A percentile compares a stretch with the other conserved stretches of the same genome.
phyloP scores from a whole-genome alignment of 2,329 filamentous ascomycete genomes.

The Pseudocercospora crystallina region DNA sequence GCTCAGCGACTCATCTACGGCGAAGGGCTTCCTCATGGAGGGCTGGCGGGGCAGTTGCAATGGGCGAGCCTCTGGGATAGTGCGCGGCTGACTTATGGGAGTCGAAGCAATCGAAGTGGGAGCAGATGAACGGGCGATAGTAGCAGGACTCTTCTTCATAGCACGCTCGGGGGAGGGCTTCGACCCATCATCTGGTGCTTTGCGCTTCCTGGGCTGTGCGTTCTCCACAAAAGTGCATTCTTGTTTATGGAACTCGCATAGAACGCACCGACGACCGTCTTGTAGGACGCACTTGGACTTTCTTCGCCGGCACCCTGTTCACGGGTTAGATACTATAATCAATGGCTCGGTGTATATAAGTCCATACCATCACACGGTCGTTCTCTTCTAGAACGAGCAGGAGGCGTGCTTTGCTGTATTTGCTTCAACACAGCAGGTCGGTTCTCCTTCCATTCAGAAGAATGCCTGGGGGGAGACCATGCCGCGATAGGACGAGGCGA shows the following conservation, averaged over 20 bases:
- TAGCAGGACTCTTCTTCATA: conserved; percentile 27
- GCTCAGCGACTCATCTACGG: conserved; percentile 58
- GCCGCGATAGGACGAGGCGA: conserved; percentile 47
- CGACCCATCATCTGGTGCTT: conserved; percentile 60
- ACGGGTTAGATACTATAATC: no score
- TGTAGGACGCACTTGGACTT: conserved; percentile 77
- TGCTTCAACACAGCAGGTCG: conserved; percentile 35
- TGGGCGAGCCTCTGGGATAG: conserved; percentile 9
- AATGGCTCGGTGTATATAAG: no score
- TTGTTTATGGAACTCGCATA: conserved; percentile 75
- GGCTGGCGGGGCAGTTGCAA: conserved; percentile 17
- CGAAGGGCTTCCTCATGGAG: conserved; percentile 31
- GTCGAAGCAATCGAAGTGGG: not conserved
- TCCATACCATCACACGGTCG: conserved; percentile 60
- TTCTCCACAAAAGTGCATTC: conserved; percentile 78
- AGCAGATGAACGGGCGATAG: conserved; percentile 8
- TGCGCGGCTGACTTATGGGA: not conserved
- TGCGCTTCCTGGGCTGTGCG: conserved; percentile 76
- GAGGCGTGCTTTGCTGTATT: conserved; percentile 29
- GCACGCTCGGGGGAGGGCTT: conserved; percentile 18
- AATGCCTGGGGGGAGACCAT: conserved; percentile 43
- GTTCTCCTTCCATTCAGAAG: conserved; percentile 45
- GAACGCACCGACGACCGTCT: conserved; percentile 69
- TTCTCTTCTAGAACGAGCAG: conserved; percentile 30
- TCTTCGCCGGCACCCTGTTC: conserved; percentile 59